These are phyloP conservation scores for Chrysanthemum seticuspe DNA, from an alignment of 129 eudicot genomes.

Conservation along the genomic window DNA sequence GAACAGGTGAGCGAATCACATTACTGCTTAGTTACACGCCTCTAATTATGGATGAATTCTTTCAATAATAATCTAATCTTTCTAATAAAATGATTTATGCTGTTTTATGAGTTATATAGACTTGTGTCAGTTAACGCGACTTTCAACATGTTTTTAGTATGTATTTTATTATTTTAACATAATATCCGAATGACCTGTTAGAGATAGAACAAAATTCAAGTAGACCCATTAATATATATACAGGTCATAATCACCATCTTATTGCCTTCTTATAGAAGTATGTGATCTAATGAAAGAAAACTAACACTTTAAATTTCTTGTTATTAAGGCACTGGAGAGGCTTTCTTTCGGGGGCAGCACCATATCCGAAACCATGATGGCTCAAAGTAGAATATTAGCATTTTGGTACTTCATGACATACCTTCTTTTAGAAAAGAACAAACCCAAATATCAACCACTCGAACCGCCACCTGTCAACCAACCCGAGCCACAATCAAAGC, in stretches of 20 bases:
- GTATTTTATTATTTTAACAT: background rate
- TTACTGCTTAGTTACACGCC: background rate
- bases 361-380: conserved; percentile 68
- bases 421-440: conserved; percentile 77
- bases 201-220: background rate
- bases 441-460: conserved; percentile 81
- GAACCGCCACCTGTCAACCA: conserved; percentile 54
- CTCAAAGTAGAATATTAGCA: conserved; percentile 72
- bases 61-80: background rate
- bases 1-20: conserved; percentile 68
- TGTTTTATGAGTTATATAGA: background rate
- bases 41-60: background rate
- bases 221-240: background rate
- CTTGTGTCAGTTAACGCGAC: background rate
- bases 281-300: background rate
- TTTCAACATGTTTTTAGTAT: background rate
- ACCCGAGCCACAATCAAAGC: conserved; percentile 30
- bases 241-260: background rate
- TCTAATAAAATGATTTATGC: background rate
- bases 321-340: conserved; percentile 75
- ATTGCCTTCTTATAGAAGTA: background rate
- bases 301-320: background rate
- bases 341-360: conserved; percentile 76
- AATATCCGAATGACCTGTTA: background rate
- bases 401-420: conserved; percentile 91